These are phyloP conservation scores for Gnomoniopsis sp. DNA, from an alignment of 2,329 filamentous ascomycete genomes.

Conservation along the genomic window DNA sequence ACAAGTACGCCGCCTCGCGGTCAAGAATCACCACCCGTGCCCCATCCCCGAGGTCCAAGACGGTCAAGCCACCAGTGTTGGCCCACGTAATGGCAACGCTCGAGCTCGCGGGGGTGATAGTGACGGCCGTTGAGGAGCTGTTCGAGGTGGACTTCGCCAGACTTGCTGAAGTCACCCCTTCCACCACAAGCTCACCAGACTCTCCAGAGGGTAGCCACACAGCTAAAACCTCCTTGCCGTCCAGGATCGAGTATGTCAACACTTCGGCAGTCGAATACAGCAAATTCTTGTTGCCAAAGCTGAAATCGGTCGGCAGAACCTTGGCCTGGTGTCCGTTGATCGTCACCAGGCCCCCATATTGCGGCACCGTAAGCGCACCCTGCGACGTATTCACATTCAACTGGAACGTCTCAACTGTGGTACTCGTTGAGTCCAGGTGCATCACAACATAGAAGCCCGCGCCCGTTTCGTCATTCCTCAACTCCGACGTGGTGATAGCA, in stretches of 20 bases:
- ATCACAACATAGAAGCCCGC: conserved; percentile 57
- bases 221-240: conserved; percentile 43
- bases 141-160: conserved; percentile 31
- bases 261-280: conserved; percentile 56
- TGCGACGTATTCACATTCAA: conserved; percentile 53
- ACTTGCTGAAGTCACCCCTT: conserved; percentile 33
- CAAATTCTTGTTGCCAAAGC: conserved; percentile 46
- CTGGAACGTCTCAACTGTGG: conserved; percentile 49
- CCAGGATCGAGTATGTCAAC: conserved; percentile 46
- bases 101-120: conserved; percentile 36
- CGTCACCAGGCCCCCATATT: conserved; percentile 42
- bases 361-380: conserved; percentile 52
- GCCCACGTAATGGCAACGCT: conserved; percentile 44
- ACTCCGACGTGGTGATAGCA: conserved; percentile 49
- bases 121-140: conserved; percentile 37
- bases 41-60: conserved; percentile 44
- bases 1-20: conserved; percentile 49
- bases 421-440: conserved; percentile 50
- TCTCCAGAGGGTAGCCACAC: conserved; percentile 54
- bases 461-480: conserved; percentile 56
- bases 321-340: conserved; percentile 61
- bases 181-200: conserved; percentile 50
- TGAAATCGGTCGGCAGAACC: conserved; percentile 59
- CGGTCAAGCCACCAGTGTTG: conserved; percentile 44
- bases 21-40: conserved; percentile 51